Conservation (phyloP, 352 stramenopile genomes). For the Phytophthora syringae region DNA sequence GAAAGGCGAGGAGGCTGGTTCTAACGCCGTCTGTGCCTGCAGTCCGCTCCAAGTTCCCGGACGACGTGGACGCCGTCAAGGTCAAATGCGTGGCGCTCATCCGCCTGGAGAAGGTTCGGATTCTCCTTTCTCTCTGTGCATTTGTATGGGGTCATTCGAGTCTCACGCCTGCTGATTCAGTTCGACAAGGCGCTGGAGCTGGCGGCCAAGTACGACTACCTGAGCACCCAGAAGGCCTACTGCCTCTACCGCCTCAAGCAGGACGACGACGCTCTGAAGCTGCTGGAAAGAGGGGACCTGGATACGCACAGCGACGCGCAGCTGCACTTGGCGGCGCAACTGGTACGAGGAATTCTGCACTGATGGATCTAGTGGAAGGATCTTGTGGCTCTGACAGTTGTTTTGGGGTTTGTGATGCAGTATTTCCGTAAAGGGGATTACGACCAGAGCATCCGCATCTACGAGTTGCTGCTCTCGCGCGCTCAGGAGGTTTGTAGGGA, state of each 20-base stretch:
- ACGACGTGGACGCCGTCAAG: conserved; percentile 80
- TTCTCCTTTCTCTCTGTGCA: not conserved
- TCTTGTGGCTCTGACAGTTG: conserved; percentile 5
- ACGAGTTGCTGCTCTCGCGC: conserved; percentile 67
- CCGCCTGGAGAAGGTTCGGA: conserved; percentile 70
- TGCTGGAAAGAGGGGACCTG: conserved; percentile 39
- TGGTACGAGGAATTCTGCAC: conserved; percentile 42
- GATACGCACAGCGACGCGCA: conserved; percentile 47
- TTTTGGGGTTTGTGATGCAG: conserved; percentile 32
- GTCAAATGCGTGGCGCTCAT: conserved; percentile 88
- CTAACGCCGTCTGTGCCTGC: conserved; percentile 7
- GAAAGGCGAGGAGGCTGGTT: not conserved
- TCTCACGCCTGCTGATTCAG: conserved; percentile 33
- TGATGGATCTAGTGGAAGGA: not conserved
- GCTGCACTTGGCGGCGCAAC: conserved; percentile 74
- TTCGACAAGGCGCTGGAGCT: conserved; percentile 88
- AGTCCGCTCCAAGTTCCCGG: conserved; percentile 78
- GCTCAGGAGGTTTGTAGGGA: conserved; percentile 39
- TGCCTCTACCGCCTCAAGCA: conserved; percentile 85
- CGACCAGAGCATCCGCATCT: conserved; percentile 71
- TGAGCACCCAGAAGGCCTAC: conserved; percentile 75
- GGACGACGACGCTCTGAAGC: conserved; percentile 65
- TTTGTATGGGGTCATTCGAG: not conserved
- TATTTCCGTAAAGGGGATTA: conserved; percentile 76
- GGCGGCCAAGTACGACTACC: conserved; percentile 69